Conservation (phyloP, 2,329 filamentous ascomycete species). For the Fusarium decemcellulare region DNA sequence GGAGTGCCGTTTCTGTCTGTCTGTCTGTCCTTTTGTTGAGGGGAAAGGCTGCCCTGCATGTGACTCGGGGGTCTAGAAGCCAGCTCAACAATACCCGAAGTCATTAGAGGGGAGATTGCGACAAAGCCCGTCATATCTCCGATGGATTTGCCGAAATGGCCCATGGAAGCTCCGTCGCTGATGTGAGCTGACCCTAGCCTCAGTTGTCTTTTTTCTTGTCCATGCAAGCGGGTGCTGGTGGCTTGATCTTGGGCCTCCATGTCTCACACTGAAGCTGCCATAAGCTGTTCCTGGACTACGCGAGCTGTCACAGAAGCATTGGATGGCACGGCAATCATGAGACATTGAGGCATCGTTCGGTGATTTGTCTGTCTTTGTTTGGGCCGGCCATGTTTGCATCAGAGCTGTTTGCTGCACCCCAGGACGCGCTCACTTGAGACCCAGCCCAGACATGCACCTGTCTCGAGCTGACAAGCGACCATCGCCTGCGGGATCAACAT, state of each 20-base stretch:
- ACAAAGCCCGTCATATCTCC: slow-evolving; percentile 40
- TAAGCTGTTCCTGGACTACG: slow-evolving; percentile 9
- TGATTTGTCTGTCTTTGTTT: slow-evolving; percentile 12
- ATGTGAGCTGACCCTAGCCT: slow-evolving; percentile 4
- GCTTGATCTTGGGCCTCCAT: slow-evolving; percentile 16
- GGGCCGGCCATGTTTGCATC: not conserved
- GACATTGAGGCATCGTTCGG: slow-evolving; percentile 24
- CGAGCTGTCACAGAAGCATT: slow-evolving; percentile 39
- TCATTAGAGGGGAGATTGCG: slow-evolving; percentile 6
- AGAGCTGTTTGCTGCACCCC: no score
- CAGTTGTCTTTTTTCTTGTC: not conserved
- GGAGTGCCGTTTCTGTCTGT: slow-evolving; percentile 26
- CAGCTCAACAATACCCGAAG: slow-evolving; percentile 24
- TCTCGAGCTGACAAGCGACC: no score
- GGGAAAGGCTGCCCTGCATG: slow-evolving; percentile 27
- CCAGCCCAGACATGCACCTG: no score
- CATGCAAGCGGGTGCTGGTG: not conserved
- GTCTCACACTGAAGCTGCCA: slow-evolving; percentile 15
- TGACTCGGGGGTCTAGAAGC: slow-evolving; percentile 14
- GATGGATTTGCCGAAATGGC: slow-evolving; percentile 20
- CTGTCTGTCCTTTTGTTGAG: slow-evolving; percentile 32
- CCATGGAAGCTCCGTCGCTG: slow-evolving; percentile 10
- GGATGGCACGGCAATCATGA: slow-evolving; percentile 26
- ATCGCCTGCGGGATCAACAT: no score
- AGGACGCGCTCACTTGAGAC: no score